phyloP scores from a whole-genome alignment of 2,329 filamentous ascomycete species.

The Rosellinia necatrix region DNA sequence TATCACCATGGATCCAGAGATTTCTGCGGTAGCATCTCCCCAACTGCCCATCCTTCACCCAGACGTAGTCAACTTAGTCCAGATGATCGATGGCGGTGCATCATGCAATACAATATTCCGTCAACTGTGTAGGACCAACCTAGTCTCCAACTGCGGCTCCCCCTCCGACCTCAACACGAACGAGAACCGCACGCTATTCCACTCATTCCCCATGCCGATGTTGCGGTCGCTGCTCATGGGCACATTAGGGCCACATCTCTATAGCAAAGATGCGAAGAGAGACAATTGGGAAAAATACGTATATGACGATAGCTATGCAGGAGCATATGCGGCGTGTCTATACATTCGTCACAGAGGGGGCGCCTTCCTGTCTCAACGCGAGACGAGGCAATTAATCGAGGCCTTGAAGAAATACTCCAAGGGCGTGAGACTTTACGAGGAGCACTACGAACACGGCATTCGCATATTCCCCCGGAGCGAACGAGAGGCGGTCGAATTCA shows the following conservation, averaged over 20 bases:
- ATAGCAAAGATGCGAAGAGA: not conserved
- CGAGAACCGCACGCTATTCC: not conserved
- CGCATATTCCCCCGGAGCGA: not conserved
- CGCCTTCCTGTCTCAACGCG: not conserved
- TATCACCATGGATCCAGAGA: not conserved
- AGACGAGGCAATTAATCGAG: not conserved
- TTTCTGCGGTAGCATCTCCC: not conserved
- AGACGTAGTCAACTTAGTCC: not conserved
- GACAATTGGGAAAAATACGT: not conserved
- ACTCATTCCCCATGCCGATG: not conserved
- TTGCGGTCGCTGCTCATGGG: not conserved
- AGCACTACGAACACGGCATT: not conserved
- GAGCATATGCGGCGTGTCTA: not conserved
- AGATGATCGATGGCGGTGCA: not conserved
- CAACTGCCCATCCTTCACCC: not conserved
- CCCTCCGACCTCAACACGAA: not conserved
- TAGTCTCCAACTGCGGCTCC: not conserved
- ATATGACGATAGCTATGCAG: not conserved
- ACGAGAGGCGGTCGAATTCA: not conserved
- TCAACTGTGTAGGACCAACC: not conserved
- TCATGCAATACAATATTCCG: not conserved
- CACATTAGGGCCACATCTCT: not conserved
- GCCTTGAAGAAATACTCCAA: not conserved
- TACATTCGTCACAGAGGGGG: not conserved
- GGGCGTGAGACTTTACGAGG: not conserved